Evolutionary conservation across 208 protist genomes (phyloP).

Genomic region (Strigomonas culicis): DNA sequence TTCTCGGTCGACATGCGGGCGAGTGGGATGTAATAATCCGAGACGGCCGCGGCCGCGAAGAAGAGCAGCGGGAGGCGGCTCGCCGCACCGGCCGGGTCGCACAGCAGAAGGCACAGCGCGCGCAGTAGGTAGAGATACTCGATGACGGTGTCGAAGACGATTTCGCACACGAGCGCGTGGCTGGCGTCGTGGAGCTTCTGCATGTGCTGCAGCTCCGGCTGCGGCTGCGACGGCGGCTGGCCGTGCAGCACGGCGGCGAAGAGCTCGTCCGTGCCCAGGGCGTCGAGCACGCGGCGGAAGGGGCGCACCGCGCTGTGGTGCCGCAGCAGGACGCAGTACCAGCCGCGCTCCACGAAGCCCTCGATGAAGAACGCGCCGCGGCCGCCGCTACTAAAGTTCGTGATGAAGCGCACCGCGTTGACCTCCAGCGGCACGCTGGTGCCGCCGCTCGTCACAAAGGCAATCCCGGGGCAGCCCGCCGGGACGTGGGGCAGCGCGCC

Average conservation of each 20-base stretch:
- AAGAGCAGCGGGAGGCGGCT: constrained; percentile 48
- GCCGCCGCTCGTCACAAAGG: constrained; percentile 77
- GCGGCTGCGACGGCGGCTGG: neutral
- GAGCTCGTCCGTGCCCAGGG: constrained; percentile 38
- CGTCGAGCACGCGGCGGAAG: constrained; percentile 54
- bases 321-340: constrained; percentile 71
- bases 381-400: constrained; percentile 82
- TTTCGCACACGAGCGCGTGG: constrained; percentile 31
- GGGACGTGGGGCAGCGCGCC: constrained; percentile 29
- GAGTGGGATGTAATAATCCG: constrained; percentile 81
- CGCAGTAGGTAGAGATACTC: constrained; percentile 79
- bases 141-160: constrained; percentile 71
- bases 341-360: constrained; percentile 46
- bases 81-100: constrained; percentile 12
- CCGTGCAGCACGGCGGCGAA: constrained; percentile 22
- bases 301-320: constrained; percentile 47
- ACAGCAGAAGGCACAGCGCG: constrained; percentile 35
- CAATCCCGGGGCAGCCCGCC: constrained; percentile 42
- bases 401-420: constrained; percentile 81
- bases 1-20: constrained; percentile 50
- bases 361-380: constrained; percentile 74
- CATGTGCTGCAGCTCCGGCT: constrained; percentile 18
- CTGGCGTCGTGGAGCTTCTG: constrained; percentile 28
- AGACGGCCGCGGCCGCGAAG: constrained; percentile 75
- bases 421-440: constrained; percentile 76